A percentile compares a stretch with the other conserved stretches of the same genome.
phyloP scores from a whole-genome alignment of 208 protist species.

The Crithidia brevicula region DNA sequence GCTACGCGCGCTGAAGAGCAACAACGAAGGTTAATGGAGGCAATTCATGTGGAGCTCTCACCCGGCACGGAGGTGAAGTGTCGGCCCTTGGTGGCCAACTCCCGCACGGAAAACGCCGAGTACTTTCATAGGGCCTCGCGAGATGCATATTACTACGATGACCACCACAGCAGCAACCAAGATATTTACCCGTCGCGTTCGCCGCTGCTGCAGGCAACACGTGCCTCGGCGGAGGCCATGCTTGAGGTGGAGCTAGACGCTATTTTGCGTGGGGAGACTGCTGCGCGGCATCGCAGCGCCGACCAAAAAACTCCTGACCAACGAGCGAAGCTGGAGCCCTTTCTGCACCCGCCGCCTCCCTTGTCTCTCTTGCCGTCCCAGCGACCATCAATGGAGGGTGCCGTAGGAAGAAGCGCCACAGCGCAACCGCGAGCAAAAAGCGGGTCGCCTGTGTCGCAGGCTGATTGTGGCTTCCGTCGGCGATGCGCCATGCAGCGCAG shows the following conservation, averaged over 20 bases:
- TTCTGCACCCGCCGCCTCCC: not conserved
- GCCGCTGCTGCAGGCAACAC: not conserved
- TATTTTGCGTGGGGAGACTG: slow-evolving; percentile 7
- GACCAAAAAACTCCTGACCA: not conserved
- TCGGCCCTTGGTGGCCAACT: not conserved
- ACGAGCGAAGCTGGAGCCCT: too few species aligned
- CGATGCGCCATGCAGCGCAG: slow-evolving; percentile 19
- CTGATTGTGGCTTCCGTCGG: not conserved
- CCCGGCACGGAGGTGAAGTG: slow-evolving; percentile 14
- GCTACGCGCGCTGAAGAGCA: too few species aligned
- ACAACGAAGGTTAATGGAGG: slow-evolving; percentile 3
- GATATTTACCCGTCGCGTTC: too few species aligned
- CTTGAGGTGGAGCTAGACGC: slow-evolving; percentile 25
- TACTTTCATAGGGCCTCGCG: not conserved
- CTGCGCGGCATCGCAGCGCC: not conserved
- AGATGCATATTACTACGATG: slow-evolving; percentile 25
- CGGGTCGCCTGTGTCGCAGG: not conserved
- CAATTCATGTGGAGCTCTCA: slow-evolving; percentile 32
- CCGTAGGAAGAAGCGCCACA: not conserved
- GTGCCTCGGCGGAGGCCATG: not conserved
- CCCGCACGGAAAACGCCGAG: not conserved
- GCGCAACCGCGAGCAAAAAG: too few species aligned
- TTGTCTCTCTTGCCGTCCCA: not conserved
- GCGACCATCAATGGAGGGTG: not conserved
- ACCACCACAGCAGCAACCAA: not conserved